phyloP scores from a whole-genome alignment of 352 stramenopile genomes.

The Phytophthora lateralis region DNA sequence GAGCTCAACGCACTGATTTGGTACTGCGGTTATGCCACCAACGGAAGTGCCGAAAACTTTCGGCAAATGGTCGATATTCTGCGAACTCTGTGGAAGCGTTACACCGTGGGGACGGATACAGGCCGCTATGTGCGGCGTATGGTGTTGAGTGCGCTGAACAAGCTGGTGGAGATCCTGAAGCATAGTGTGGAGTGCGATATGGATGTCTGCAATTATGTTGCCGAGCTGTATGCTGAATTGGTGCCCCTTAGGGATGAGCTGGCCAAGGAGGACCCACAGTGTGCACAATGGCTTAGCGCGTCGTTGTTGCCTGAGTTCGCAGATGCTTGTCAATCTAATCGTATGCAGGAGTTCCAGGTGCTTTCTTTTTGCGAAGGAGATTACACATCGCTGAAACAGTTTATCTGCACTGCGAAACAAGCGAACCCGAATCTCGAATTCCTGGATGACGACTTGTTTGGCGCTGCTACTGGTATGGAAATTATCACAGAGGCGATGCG shows the following conservation, averaged over 20 bases:
- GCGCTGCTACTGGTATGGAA: slow-evolving; percentile 66
- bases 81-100: slow-evolving; percentile 39
- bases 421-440: slow-evolving; percentile 64
- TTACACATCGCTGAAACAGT: slow-evolving; percentile 73
- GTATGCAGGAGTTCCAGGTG: slow-evolving; percentile 65
- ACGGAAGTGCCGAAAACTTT: slow-evolving; percentile 32
- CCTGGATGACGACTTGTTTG: slow-evolving; percentile 78
- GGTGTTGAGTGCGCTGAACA: slow-evolving; percentile 76
- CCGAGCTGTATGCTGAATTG: slow-evolving; percentile 65
- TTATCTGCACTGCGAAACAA: slow-evolving; percentile 73
- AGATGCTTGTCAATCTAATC: slow-evolving; percentile 64
- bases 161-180: slow-evolving; percentile 78
- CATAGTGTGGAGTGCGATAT: slow-evolving; percentile 70
- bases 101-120: slow-evolving; percentile 26
- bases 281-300: slow-evolving; percentile 70
- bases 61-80: slow-evolving; percentile 61
- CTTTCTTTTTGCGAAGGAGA: slow-evolving; percentile 70
- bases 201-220: slow-evolving; percentile 68
- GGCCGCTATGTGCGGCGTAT: slow-evolving; percentile 71
- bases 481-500: slow-evolving; percentile 82
- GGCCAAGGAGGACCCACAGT: slow-evolving; percentile 60
- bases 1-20: slow-evolving; percentile 71
- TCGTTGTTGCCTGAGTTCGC: slow-evolving; percentile 75
- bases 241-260: slow-evolving; percentile 62
- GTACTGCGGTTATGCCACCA: slow-evolving; percentile 55